Evolutionary conservation across 768 basidiomycete species (phyloP).

Genomic region (Pilatotrama ljubarskyi): DNA sequence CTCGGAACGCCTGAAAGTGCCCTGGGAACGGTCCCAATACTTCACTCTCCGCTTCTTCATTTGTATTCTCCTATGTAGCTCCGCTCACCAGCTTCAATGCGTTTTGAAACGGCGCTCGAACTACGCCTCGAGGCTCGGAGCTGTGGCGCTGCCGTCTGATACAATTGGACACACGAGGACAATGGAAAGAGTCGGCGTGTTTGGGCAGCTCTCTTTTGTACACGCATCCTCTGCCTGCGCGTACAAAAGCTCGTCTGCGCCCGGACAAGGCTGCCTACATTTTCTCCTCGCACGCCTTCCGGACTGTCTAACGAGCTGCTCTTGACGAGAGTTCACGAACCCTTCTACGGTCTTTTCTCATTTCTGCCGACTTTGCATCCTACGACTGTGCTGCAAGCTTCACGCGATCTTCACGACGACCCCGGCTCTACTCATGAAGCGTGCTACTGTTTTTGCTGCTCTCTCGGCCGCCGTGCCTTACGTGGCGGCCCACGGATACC

Average conservation of each 20-base stretch:
- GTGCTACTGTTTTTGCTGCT: constrained; percentile 8
- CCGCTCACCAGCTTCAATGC: too few species aligned
- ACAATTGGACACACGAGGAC: too few species aligned
- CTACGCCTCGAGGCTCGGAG: too few species aligned
- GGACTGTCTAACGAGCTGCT: constrained; percentile 9
- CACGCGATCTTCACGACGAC: background rate
- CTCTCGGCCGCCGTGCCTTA: constrained; percentile 24
- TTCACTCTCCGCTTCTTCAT: too few species aligned
- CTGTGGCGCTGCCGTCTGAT: too few species aligned
- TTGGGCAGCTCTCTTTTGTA: background rate
- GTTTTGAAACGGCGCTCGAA: too few species aligned
- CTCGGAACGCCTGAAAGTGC: too few species aligned
- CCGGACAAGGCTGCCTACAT: background rate
- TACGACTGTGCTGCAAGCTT: background rate
- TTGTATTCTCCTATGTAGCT: too few species aligned
- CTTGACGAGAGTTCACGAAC: constrained; percentile 15
- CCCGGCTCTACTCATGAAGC: constrained; percentile 6
- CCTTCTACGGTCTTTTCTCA: constrained; percentile 3
- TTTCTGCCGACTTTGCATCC: background rate
- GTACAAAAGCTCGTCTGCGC: constrained; percentile 11
- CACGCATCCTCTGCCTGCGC: background rate
- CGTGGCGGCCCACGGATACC: constrained; percentile 45
- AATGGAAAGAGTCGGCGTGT: too few species aligned
- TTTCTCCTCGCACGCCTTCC: background rate
- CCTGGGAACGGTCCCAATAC: too few species aligned